Conservation (phyloP, 768 basidiomycete genomes). For the Kwoniella dendrophila region DNA sequence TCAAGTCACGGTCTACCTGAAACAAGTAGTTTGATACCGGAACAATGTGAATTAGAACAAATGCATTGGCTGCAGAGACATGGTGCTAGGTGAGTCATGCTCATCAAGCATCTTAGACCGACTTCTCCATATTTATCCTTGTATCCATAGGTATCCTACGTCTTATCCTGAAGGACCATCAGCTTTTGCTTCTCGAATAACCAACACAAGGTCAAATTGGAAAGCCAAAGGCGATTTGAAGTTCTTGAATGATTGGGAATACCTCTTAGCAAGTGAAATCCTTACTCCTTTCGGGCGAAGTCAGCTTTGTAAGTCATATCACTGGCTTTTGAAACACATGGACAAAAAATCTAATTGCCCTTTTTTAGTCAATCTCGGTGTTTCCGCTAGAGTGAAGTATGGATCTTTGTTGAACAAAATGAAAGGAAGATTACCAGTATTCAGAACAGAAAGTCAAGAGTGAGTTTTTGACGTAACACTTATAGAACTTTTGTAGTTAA, state of each 20-base stretch:
- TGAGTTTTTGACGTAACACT: slow-evolving; percentile 17
- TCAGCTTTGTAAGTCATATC: slow-evolving; percentile 64
- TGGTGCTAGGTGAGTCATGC: slow-evolving; percentile 44
- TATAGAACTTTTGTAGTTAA: not conserved
- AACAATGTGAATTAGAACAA: slow-evolving; percentile 43
- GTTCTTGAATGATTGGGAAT: slow-evolving; percentile 84
- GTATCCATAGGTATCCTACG: slow-evolving; percentile 47
- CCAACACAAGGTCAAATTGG: slow-evolving; percentile 24
- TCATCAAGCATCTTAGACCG: too few relatives aligned
- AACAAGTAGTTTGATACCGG: slow-evolving; percentile 43
- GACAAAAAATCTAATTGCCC: not conserved
- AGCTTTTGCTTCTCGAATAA: slow-evolving; percentile 34
- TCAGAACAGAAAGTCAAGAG: slow-evolving; percentile 75
- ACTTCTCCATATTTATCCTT: not conserved
- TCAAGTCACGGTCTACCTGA: slow-evolving; percentile 49
- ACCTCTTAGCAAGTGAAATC: slow-evolving; percentile 82
- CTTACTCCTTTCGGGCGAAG: slow-evolving; percentile 88
- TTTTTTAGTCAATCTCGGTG: slow-evolving; percentile 64
- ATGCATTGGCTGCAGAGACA: slow-evolving; percentile 55
- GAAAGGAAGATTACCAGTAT: slow-evolving; percentile 70
- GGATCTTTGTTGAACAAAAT: slow-evolving; percentile 75
- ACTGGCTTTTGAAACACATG: not conserved
- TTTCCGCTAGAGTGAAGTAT: slow-evolving; percentile 70
- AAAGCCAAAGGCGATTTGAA: slow-evolving; percentile 64
- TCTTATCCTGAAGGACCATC: slow-evolving; percentile 37